Evolutionary conservation across 768 basidiomycete species (phyloP).

Genomic region (Boletus huronensis): DNA sequence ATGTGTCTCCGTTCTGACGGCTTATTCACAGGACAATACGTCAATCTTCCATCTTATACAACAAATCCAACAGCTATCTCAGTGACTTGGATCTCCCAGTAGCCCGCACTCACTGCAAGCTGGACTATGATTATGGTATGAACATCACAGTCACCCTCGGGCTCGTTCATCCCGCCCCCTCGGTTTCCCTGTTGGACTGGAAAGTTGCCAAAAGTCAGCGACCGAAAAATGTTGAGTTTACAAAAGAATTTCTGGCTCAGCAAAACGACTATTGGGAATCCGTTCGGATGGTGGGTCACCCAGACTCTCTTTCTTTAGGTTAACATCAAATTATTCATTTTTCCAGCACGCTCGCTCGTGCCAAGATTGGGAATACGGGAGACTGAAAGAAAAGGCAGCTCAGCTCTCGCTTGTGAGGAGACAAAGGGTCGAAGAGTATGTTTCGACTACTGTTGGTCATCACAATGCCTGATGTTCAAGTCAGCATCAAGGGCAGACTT

Average conservation of each 20-base stretch:
- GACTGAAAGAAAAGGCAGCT: neutral
- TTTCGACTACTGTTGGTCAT: neutral
- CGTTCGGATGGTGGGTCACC: constrained; percentile 1
- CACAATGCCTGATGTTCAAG: neutral
- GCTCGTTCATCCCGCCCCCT: rapidly evolving
- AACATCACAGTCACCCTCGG: neutral
- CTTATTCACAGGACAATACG: constrained; percentile 1
- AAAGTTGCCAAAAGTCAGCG: neutral
- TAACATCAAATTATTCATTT: neutral
- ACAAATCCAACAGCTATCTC: neutral
- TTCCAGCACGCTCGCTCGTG: constrained; percentile 8
- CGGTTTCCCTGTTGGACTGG: constrained; percentile 4
- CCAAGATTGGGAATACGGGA: neutral
- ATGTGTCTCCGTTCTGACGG: neutral
- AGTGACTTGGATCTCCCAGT: neutral
- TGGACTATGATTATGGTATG: neutral
- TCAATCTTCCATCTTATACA: too few relatives aligned
- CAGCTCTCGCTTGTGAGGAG: neutral
- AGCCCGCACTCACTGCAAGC: neutral
- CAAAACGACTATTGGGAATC: neutral
- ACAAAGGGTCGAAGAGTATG: constrained; percentile 4
- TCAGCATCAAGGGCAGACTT: constrained; percentile 3
- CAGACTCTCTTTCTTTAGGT: neutral
- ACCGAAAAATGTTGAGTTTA: neutral
- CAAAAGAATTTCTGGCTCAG: neutral